Conservation (phyloP, 257 asterid species). For the Salvia miltiorrhiza region DNA sequence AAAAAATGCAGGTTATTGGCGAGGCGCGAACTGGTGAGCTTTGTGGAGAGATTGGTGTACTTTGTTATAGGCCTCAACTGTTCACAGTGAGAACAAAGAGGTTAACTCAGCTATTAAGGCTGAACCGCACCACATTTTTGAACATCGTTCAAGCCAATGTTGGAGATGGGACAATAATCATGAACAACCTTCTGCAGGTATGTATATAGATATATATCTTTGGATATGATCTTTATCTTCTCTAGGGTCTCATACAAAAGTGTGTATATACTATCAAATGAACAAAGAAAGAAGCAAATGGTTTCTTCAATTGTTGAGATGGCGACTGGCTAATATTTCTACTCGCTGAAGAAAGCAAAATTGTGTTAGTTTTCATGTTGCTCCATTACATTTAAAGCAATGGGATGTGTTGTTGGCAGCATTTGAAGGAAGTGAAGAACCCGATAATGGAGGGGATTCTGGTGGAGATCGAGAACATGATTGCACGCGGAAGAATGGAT, state of each 20-base stretch:
- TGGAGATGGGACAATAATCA: conserved; percentile 82
- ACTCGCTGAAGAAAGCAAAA: too few relatives aligned
- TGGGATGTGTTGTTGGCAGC: too few relatives aligned
- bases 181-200: conserved; percentile 93
- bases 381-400: too few relatives aligned
- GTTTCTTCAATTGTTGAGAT: too few relatives aligned
- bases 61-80: conserved; percentile 84
- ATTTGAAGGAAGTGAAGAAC: conserved; percentile 67
- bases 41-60: conserved; percentile 91
- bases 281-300: too few relatives aligned
- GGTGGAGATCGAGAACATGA: conserved; percentile 81
- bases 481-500: conserved; percentile 91
- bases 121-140: conserved; percentile 71
- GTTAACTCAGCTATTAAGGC: conserved; percentile 68
- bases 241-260: too few relatives aligned
- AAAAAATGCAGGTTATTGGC: conserved; percentile 61
- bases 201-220: not conserved
- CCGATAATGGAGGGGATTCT: conserved; percentile 91
- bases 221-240: not conserved
- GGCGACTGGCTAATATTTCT: too few relatives aligned
- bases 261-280: too few relatives aligned
- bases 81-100: conserved; percentile 84
- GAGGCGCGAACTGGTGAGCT: conserved; percentile 78
- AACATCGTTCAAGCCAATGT: conserved; percentile 84
- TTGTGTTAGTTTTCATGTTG: too few relatives aligned